These are phyloP conservation scores for Colletotrichum sp. DNA, from an alignment of 2,329 filamentous ascomycete species.

Conservation along the genomic window DNA sequence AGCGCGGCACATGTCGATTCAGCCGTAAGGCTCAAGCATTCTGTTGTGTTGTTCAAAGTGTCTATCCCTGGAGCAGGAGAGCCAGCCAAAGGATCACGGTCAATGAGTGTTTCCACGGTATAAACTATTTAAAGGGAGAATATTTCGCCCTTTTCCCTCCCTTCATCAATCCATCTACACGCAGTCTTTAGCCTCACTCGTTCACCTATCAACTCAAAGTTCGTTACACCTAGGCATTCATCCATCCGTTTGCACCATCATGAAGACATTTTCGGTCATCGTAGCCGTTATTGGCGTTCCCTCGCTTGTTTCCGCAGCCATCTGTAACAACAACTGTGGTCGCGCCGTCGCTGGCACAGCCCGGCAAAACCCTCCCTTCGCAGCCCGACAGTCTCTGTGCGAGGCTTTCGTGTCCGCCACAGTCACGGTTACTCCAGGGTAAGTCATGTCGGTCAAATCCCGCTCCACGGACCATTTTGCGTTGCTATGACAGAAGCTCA, in stretches of 20 bases:
- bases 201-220: background rate
- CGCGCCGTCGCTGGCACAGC: conserved; percentile 10
- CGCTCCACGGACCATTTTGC: background rate
- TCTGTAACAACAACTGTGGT: conserved; percentile 20
- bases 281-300: background rate
- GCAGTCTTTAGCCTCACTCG: background rate
- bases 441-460: background rate
- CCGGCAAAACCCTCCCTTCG: background rate
- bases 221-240: background rate
- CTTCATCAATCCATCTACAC: background rate
- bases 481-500: background rate
- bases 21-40: background rate
- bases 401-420: conserved; percentile 8
- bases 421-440: conserved; percentile 13
- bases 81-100: background rate
- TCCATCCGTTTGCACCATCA: background rate
- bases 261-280: background rate
- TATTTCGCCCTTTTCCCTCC: background rate
- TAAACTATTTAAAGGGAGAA: background rate
- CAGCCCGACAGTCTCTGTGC: background rate
- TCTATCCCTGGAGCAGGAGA: background rate
- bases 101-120: background rate
- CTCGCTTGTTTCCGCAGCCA: background rate
- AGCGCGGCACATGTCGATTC: background rate
- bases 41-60: background rate